Base-by-base conservation (phyloP, 805 yeast genomes). In the Pichia heedii region DNA sequence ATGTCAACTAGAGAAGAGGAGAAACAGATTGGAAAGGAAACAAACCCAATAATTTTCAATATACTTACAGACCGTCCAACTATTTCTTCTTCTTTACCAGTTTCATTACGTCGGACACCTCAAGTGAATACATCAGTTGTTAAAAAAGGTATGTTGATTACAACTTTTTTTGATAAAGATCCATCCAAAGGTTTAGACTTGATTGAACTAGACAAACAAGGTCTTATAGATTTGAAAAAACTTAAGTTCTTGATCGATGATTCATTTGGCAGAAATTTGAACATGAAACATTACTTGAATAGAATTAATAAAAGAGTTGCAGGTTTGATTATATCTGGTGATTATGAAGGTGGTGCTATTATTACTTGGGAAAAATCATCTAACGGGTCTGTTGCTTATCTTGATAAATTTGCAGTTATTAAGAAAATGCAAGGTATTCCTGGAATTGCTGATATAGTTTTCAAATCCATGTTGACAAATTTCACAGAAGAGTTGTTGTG, bases 271-370 rank as follows among this genome's bases (percentile, higher is more conserved):
- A 77, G 79, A 48, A 55, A 72, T 3, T 61, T 93, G n/a, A 78
- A 86, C 53, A 54, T 77, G 44, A 72, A 76, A 0, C 79, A 76
- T 50, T 93, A 89, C 56, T 62, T 87, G 21, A 46, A 66, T 3
- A 67, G 98, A 40, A 71, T 93, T 32, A 72, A 79, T 48, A 69
- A 77, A 1, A 68, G 69, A 2, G 68, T 90, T 4, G 89, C 96
- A 0, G 82, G 84, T 0, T 60, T 93, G 11, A 79, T 93, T 15
- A 73, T 93, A 13, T 86, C 90, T 3, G 97, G 97, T 1, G 93
- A 90, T 56, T 93, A 93, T 60, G 96, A 89, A 51, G 97, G 97
- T 3, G 88, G 86, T 16, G 97, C 97, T 0, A 82, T 93, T 15
- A 73, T 90, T 30, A 93, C 98, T 0, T 82, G 86, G 77, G 53